These are phyloP conservation scores for Thelonectria blattea DNA, from an alignment of 2,329 filamentous ascomycete genomes.

Conservation along the genomic window DNA sequence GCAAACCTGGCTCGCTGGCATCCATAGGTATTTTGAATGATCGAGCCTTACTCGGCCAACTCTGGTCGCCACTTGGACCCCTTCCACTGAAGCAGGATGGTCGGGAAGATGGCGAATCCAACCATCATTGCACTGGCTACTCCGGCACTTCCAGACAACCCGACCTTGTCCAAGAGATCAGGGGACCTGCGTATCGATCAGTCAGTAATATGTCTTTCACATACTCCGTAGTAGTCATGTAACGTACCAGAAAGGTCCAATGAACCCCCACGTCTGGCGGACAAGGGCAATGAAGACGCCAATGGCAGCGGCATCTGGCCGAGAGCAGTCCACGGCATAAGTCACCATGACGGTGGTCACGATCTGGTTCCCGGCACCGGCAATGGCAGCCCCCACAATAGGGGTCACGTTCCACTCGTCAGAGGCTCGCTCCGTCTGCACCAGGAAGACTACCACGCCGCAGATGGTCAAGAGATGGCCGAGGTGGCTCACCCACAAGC, in stretches of 20 bases:
- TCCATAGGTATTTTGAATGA: too few relatives aligned
- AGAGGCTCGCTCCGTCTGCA: slow-evolving; percentile 53
- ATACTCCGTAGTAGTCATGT: background rate
- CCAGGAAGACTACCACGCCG: slow-evolving; percentile 60
- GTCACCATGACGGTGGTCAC: slow-evolving; percentile 66
- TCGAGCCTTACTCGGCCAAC: background rate
- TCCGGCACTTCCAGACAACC: slow-evolving; percentile 7
- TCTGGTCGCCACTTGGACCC: slow-evolving; percentile 10
- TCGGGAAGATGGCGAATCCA: slow-evolving; percentile 11
- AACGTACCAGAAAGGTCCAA: slow-evolving; percentile 43
- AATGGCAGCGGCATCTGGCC: slow-evolving; percentile 57
- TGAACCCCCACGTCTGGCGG: slow-evolving; percentile 60
- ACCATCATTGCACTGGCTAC: slow-evolving; percentile 16
- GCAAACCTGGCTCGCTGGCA: too few relatives aligned
- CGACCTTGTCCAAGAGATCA: slow-evolving; percentile 6
- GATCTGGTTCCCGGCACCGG: slow-evolving; percentile 63
- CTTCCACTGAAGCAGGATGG: slow-evolving; percentile 20
- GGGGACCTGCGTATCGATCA: slow-evolving; percentile 10
- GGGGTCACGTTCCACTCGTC: slow-evolving; percentile 63
- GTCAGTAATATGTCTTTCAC: background rate
- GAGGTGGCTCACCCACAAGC: slow-evolving; percentile 63
- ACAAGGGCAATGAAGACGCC: slow-evolving; percentile 65
- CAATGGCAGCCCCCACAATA: slow-evolving; percentile 58
- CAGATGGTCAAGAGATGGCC: slow-evolving; percentile 57
- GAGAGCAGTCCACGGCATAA: slow-evolving; percentile 64